phyloP scores from a whole-genome alignment of 441 rosid genomes.

The Aleurites moluccanus region DNA sequence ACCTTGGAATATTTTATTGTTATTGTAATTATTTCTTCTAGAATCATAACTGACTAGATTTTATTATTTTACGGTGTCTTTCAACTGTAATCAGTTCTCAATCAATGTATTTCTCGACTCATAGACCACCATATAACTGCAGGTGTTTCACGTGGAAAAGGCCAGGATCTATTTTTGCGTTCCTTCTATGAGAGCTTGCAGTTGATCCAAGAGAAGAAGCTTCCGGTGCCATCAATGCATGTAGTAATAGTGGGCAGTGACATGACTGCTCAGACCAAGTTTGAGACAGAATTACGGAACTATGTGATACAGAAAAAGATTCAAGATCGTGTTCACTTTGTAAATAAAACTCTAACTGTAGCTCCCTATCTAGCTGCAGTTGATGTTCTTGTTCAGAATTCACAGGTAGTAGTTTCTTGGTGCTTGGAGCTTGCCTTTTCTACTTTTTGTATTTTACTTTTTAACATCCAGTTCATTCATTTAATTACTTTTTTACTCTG shows the following conservation, averaged over 20 bases:
- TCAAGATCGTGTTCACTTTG: slow-evolving; percentile 69
- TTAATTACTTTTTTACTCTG: background rate
- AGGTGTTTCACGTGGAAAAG: slow-evolving; percentile 97
- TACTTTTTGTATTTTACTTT: background rate
- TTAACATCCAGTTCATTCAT: background rate
- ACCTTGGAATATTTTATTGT: background rate
- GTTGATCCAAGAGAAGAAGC: slow-evolving; percentile 60
- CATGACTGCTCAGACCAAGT: slow-evolving; percentile 82
- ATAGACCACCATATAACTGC: slow-evolving; percentile 7
- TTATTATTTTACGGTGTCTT: background rate
- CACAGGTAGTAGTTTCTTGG: slow-evolving; percentile 55
- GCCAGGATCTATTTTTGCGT: slow-evolving; percentile 77
- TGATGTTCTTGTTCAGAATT: slow-evolving; percentile 90
- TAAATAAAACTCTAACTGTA: slow-evolving; percentile 80
- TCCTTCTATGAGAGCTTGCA: slow-evolving; percentile 72
- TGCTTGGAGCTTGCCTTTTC: background rate
- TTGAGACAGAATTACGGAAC: slow-evolving; percentile 75
- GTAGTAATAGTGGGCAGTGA: slow-evolving; percentile 91
- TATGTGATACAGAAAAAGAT: slow-evolving; percentile 63
- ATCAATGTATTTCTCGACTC: background rate
- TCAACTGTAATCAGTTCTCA: background rate
- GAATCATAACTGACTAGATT: background rate
- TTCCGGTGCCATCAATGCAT: slow-evolving; percentile 72
- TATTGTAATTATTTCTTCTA: background rate
- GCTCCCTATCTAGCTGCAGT: slow-evolving; percentile 87